A percentile compares a stretch with the other conserved stretches of the same genome.
Conservation (phyloP, 1,284 basidiomycete species). For the Fistulinella staudtii region DNA sequence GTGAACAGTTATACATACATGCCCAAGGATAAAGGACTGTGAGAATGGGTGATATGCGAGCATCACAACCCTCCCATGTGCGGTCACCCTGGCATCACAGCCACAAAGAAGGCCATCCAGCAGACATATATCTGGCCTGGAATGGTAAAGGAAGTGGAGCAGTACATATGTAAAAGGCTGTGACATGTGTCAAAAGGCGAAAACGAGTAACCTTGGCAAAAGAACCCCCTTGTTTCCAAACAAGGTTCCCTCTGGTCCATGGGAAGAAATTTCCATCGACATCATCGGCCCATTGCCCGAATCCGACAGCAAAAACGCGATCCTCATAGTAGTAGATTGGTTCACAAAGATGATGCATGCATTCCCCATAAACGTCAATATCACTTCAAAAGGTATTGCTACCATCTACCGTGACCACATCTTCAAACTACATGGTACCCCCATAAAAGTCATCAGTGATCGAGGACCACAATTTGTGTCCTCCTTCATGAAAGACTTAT, state of each 20-base stretch:
- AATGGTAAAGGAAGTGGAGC: too few species aligned
- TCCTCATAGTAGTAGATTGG: slow-evolving; percentile 37
- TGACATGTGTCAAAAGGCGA: neutral
- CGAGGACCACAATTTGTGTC: slow-evolving; percentile 36
- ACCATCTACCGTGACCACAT: slow-evolving; percentile 25
- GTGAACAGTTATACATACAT: too few species aligned
- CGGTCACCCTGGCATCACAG: too few species aligned
- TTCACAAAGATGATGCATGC: slow-evolving; percentile 27
- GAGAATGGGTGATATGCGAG: too few species aligned
- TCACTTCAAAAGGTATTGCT: slow-evolving; percentile 27
- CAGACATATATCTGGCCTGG: too few species aligned
- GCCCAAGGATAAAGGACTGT: too few species aligned
- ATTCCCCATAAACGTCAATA: accelerated
- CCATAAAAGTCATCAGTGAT: neutral
- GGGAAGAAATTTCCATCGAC: slow-evolving; percentile 4
- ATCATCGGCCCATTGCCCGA: neutral
- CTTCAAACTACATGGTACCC: slow-evolving; percentile 22
- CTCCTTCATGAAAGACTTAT: slow-evolving; percentile 30
- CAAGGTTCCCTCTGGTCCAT: neutral
- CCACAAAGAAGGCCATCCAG: too few species aligned
- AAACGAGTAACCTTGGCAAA: neutral
- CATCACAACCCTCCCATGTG: too few species aligned
- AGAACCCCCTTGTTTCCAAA: neutral
- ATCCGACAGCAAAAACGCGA: slow-evolving; percentile 30
- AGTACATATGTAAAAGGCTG: too few species aligned